phyloP scores from a whole-genome alignment of 1,139 yeast genomes.

The Blastobotrys apis region DNA sequence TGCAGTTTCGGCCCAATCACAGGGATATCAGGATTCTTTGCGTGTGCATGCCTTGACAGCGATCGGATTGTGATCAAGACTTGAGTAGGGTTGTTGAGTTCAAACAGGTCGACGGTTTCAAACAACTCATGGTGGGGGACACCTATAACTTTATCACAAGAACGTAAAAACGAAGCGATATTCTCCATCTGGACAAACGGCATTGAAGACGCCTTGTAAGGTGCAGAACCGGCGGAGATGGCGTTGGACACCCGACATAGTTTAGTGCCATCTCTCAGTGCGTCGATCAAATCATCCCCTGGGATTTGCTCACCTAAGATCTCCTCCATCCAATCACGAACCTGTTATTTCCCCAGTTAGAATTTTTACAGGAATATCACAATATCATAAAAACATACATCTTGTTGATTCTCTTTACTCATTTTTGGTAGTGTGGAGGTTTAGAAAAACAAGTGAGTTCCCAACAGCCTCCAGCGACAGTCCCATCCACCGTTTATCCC shows the following conservation, averaged over 20 bases:
- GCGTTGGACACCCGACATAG: conserved; percentile 48
- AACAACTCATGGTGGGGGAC: conserved; percentile 81
- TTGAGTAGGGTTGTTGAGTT: conserved; percentile 70
- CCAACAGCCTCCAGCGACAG: no score
- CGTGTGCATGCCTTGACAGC: conserved; percentile 58
- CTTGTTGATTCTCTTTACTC: background rate
- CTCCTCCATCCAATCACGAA: conserved; percentile 29
- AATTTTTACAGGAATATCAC: no score
- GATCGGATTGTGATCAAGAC: conserved; percentile 71
- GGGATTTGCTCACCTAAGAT: conserved; percentile 26
- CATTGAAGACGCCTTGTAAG: conserved; percentile 62
- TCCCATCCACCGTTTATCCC: background rate
- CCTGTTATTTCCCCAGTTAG: conserved; percentile 11
- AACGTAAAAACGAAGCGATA: conserved; percentile 61
- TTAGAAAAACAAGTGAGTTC: background rate
- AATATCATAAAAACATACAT: background rate
- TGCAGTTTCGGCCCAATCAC: conserved; percentile 49
- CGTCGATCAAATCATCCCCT: conserved; percentile 41
- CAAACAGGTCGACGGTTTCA: conserved; percentile 77
- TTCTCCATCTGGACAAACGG: conserved; percentile 91
- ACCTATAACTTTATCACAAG: conserved; percentile 56
- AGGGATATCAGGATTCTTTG: conserved; percentile 43
- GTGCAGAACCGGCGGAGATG: conserved; percentile 42
- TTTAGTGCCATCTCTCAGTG: conserved; percentile 61
- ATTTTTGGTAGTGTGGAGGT: background rate